phyloP scores from a whole-genome alignment of 2,329 filamentous ascomycete species.

The Colletotrichum echinochloae region DNA sequence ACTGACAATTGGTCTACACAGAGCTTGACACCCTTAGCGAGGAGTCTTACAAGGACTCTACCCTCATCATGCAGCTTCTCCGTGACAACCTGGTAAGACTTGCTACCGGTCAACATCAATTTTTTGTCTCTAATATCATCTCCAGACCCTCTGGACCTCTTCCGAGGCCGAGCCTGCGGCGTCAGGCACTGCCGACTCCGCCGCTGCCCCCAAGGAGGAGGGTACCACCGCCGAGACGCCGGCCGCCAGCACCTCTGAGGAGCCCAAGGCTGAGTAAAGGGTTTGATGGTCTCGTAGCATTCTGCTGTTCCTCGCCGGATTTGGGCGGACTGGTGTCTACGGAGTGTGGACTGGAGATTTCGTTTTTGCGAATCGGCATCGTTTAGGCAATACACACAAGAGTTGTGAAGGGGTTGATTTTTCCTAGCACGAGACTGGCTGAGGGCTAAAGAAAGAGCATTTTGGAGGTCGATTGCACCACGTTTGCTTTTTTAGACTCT shows the following conservation, averaged over 20 bases:
- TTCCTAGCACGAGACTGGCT: constrained; percentile 53
- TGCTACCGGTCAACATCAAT: background rate
- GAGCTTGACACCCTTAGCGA: constrained; percentile 97
- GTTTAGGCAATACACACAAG: constrained; percentile 60
- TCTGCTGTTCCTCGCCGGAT: constrained; percentile 54
- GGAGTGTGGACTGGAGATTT: constrained; percentile 71
- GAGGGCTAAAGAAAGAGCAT: constrained; percentile 59
- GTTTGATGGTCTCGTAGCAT: constrained; percentile 39
- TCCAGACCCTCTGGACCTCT: constrained; percentile 97
- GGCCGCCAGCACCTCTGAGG: constrained; percentile 65
- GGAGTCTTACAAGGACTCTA: constrained; percentile 99
- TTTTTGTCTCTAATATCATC: constrained; percentile 46
- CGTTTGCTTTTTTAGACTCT: constrained; percentile 67
- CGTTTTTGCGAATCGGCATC: constrained; percentile 64
- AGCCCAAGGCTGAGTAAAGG: constrained; percentile 76
- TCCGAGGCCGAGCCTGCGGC: constrained; percentile 91
- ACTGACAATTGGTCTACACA: constrained; percentile 53
- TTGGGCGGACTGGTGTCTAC: constrained; percentile 71
- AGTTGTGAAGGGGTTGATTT: constrained; percentile 52
- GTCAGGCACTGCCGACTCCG: constrained; percentile 64
- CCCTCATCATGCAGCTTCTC: constrained; percentile 98
- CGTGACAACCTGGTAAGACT: constrained; percentile 89
- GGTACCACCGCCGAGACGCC: constrained; percentile 33
- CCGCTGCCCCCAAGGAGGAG: constrained; percentile 57
- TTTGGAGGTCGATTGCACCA: constrained; percentile 59